Conservation (phyloP, 139 green algal genomes). For the Penium margaritaceum region DNA sequence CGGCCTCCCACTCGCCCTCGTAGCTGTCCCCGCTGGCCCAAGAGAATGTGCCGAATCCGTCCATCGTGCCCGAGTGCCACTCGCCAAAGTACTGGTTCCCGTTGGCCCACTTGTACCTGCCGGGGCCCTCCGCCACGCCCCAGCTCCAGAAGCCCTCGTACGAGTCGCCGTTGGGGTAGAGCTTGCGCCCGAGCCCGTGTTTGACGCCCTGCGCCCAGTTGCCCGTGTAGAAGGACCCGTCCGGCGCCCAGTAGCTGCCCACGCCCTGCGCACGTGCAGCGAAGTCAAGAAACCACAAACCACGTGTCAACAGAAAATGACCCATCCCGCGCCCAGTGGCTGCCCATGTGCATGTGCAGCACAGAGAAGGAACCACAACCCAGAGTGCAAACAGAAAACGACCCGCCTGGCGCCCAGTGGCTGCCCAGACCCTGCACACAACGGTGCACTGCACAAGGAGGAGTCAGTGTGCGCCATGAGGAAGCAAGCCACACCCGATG, state of each 20-base stretch:
- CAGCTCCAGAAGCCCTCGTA: slow-evolving; percentile 52
- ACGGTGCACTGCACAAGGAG: too few species aligned
- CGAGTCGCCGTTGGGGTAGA: slow-evolving; percentile 44
- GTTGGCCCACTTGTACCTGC: slow-evolving; percentile 56
- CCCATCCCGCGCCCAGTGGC: too few species aligned
- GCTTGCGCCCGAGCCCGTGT: slow-evolving; percentile 61
- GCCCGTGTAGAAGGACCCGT: slow-evolving; percentile 76
- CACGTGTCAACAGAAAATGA: too few species aligned
- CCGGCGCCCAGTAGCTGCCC: slow-evolving; percentile 72
- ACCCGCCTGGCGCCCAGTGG: slow-evolving; percentile 76
- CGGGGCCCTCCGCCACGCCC: slow-evolving; percentile 35
- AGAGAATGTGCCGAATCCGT: slow-evolving; percentile 75
- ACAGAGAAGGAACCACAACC: too few species aligned
- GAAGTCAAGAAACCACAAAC: too few species aligned
- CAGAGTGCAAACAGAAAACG: too few species aligned
- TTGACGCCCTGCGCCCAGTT: slow-evolving; percentile 68
- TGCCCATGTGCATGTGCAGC: too few species aligned
- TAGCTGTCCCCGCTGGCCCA: slow-evolving; percentile 77
- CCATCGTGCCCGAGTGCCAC: slow-evolving; percentile 71
- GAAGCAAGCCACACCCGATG: too few species aligned
- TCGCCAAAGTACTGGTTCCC: slow-evolving; percentile 68
- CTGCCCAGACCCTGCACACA: too few species aligned
- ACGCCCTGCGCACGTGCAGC: too few species aligned
- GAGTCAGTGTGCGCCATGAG: too few species aligned
- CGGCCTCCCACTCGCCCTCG: slow-evolving; percentile 73